These are phyloP conservation scores for Leishmania turanica DNA, from an alignment of 208 protist genomes.

Conservation along the genomic window DNA sequence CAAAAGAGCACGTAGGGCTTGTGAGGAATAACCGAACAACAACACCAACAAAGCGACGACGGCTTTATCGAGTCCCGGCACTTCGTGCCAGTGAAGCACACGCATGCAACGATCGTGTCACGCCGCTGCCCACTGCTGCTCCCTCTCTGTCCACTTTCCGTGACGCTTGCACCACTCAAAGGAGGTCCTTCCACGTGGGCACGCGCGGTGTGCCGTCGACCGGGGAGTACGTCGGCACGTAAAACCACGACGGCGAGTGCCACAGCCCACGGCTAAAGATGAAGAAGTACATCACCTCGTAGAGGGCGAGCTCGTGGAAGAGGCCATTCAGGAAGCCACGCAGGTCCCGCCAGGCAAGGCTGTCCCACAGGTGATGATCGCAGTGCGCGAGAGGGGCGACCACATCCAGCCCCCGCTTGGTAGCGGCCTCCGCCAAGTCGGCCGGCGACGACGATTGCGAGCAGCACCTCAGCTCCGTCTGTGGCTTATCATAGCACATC, in stretches of 20 bases:
- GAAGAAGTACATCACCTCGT: slow-evolving; percentile 89
- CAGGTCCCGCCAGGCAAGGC: slow-evolving; percentile 59
- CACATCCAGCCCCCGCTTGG: slow-evolving; percentile 14
- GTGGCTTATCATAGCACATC: slow-evolving; percentile 48
- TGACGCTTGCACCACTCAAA: background rate
- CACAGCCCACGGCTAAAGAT: slow-evolving; percentile 74
- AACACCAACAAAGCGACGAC: background rate
- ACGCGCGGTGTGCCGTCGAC: slow-evolving; percentile 37
- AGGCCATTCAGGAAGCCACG: slow-evolving; percentile 67
- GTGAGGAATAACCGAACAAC: background rate
- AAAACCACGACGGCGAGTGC: slow-evolving; percentile 78
- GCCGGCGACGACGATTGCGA: background rate
- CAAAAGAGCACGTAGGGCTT: background rate
- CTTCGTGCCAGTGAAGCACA: background rate
- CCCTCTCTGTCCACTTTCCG: background rate
- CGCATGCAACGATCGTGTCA: background rate
- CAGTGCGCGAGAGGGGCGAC: slow-evolving; percentile 34
- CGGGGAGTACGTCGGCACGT: slow-evolving; percentile 53
- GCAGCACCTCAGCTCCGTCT: slow-evolving; percentile 1
- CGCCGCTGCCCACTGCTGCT: background rate
- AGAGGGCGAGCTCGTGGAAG: slow-evolving; percentile 65
- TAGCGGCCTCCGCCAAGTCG: background rate
- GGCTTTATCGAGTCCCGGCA: background rate
- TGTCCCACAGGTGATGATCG: slow-evolving; percentile 79
- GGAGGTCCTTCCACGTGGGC: slow-evolving; percentile 7